Conservation (phyloP, 208 protist species). For the Vickermania ingenoplastis region DNA sequence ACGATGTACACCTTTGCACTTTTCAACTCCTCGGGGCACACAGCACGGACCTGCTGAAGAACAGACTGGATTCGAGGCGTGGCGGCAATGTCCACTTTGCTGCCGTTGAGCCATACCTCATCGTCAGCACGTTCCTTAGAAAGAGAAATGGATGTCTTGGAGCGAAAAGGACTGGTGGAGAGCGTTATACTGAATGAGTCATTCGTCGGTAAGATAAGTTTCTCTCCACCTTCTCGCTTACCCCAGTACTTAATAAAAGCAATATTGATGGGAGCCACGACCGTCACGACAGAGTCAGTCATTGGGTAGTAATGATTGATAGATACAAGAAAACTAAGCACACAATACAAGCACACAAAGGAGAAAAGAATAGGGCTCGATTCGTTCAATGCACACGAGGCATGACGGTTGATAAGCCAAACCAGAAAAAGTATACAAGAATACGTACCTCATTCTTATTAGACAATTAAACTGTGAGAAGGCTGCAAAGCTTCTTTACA, state of each 20-base stretch:
- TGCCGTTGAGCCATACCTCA: slow-evolving; percentile 94
- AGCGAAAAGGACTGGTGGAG: slow-evolving; percentile 88
- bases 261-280: slow-evolving; percentile 97
- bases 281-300: slow-evolving; percentile 49
- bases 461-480: no score
- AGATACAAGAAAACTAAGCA: background rate
- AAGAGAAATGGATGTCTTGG: slow-evolving; percentile 92
- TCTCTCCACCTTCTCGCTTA: slow-evolving; percentile 94
- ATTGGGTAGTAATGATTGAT: slow-evolving; percentile 1
- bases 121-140: slow-evolving; percentile 57
- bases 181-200: slow-evolving; percentile 96
- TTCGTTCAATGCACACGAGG: no score
- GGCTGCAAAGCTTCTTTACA: no score
- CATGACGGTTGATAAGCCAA: no score
- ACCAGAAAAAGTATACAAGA: no score
- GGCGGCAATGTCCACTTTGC: slow-evolving; percentile 47
- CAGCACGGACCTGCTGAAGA: slow-evolving; percentile 41
- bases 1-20: slow-evolving; percentile 83
- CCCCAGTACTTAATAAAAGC: slow-evolving; percentile 99
- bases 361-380: background rate
- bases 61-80: slow-evolving; percentile 75
- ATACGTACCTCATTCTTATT: no score
- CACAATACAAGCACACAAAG: background rate
- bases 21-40: slow-evolving; percentile 31
- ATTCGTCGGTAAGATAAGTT: slow-evolving; percentile 92